A percentile compares a stretch with the other conserved stretches of the same genome.
Conservation (phyloP, 805 yeast species). For the Wickerhamomyces rabaulensis region DNA sequence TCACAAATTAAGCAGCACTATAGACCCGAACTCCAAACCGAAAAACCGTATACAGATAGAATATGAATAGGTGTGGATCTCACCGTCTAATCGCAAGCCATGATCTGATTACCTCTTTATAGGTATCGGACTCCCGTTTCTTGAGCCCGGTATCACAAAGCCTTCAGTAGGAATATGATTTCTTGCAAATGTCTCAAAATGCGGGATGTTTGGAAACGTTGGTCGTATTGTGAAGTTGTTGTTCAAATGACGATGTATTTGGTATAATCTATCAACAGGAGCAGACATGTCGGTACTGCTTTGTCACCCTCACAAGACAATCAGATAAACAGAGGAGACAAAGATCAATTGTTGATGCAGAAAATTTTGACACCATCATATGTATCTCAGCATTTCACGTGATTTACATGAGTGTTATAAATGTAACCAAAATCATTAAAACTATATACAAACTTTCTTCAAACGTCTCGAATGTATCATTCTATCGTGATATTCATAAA, state of each 20-base stretch:
- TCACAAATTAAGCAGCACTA: no score
- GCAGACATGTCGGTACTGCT: constrained; percentile 1
- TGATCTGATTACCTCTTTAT: neutral
- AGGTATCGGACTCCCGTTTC: neutral
- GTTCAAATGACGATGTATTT: constrained; percentile 5
- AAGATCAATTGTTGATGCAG: neutral
- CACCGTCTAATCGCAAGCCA: no score
- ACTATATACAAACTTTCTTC: neutral
- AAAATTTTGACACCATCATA: neutral
- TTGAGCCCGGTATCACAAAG: neutral
- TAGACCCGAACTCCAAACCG: no score
- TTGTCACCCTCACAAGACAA: no score
- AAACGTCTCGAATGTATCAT: neutral
- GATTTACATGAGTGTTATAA: neutral
- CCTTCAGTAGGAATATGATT: neutral
- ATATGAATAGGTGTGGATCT: no score
- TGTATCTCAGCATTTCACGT: neutral
- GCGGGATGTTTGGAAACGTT: constrained; percentile 7
- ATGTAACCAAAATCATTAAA: no score
- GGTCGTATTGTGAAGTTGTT: neutral
- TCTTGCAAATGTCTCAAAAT: neutral
- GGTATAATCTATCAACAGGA: constrained; percentile 7
- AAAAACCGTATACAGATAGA: no score
- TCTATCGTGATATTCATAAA: neutral
- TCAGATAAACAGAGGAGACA: neutral